Percentiles rank a stretch among this genome's conserved stretches.
phyloP scores from a whole-genome alignment of 371 early-diverging fungal species.

The Dinochytrium kinnereticum region DNA sequence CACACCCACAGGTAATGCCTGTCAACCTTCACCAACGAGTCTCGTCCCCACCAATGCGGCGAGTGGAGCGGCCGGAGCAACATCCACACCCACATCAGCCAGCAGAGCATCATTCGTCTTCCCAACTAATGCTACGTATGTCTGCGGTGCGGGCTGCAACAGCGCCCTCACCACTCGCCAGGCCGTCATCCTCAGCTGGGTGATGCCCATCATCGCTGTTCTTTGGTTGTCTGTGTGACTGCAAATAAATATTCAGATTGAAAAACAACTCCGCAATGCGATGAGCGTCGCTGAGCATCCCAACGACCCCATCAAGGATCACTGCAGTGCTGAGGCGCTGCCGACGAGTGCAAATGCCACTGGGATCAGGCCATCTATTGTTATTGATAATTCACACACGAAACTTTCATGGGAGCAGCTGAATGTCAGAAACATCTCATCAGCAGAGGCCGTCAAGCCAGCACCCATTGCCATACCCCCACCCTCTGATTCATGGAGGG shows the following conservation, averaged over 20 bases:
- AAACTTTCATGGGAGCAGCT: not conserved
- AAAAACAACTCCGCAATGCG: slow-evolving; percentile 1
- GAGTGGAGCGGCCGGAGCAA: not conserved
- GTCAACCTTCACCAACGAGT: slow-evolving; percentile 1
- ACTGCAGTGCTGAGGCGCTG: no score
- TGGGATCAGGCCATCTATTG: not conserved
- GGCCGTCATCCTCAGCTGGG: not conserved
- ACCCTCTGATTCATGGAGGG: slow-evolving; percentile 25
- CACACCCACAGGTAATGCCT: slow-evolving; percentile 16
- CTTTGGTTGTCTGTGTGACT: not conserved
- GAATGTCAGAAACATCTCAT: not conserved
- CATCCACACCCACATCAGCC: no score
- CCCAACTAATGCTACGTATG: not conserved
- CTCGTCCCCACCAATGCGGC: not conserved
- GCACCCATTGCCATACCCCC: slow-evolving; percentile 6
- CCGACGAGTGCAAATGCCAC: no score
- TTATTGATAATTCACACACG: not conserved
- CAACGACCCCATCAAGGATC: no score
- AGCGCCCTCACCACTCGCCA: not conserved
- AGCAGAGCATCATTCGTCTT: not conserved
- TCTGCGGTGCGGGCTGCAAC: not conserved
- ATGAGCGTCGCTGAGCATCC: no score
- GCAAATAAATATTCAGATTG: not conserved
- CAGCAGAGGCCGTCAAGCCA: not conserved
- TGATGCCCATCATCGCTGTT: not conserved